Evolutionary conservation across 2,329 filamentous ascomycete species (phyloP).

Genomic region (Xylaria digitata): DNA sequence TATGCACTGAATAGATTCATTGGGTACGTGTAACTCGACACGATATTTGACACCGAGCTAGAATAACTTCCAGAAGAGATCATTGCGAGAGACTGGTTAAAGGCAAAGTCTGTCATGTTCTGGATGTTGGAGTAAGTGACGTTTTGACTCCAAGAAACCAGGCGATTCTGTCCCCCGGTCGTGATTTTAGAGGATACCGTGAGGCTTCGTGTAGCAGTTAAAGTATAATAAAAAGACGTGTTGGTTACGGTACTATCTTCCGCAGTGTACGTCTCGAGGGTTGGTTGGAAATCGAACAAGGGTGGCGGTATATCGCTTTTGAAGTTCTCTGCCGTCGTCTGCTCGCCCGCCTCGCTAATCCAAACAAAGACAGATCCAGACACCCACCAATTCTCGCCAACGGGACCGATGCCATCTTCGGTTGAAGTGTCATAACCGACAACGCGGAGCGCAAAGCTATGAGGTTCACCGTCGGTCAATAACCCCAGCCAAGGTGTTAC

Average conservation of each 20-base stretch:
- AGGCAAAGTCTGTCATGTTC: conserved; percentile 49
- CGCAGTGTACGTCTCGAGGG: conserved; percentile 38
- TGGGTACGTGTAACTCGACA: conserved; percentile 47
- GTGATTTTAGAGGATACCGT: conserved; percentile 46
- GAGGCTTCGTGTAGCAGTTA: conserved; percentile 45
- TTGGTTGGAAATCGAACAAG: conserved; percentile 44
- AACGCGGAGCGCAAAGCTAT: conserved; percentile 51
- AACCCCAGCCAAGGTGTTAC: conserved; percentile 72
- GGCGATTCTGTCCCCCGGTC: conserved; percentile 36
- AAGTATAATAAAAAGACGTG: conserved; percentile 46
- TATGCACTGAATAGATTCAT: conserved; percentile 51
- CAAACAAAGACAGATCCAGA: conserved; percentile 75
- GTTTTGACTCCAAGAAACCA: conserved; percentile 46
- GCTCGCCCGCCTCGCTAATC: conserved; percentile 58
- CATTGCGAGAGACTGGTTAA: conserved; percentile 49
- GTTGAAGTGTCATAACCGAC: conserved; percentile 58
- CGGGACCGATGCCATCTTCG: conserved; percentile 52
- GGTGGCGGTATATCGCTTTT: conserved; percentile 37
- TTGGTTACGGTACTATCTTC: conserved; percentile 45
- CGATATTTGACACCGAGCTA: conserved; percentile 39
- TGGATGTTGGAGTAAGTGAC: conserved; percentile 49
- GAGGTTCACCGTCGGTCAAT: conserved; percentile 65
- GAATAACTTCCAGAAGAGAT: conserved; percentile 45
- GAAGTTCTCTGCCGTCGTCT: conserved; percentile 41
- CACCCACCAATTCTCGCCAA: conserved; percentile 72